Percentiles rank a stretch among this genome's conserved stretches.
These are phyloP conservation scores for Colletotrichum agaves DNA, from an alignment of 2,329 filamentous ascomycete genomes.

Conservation along the genomic window DNA sequence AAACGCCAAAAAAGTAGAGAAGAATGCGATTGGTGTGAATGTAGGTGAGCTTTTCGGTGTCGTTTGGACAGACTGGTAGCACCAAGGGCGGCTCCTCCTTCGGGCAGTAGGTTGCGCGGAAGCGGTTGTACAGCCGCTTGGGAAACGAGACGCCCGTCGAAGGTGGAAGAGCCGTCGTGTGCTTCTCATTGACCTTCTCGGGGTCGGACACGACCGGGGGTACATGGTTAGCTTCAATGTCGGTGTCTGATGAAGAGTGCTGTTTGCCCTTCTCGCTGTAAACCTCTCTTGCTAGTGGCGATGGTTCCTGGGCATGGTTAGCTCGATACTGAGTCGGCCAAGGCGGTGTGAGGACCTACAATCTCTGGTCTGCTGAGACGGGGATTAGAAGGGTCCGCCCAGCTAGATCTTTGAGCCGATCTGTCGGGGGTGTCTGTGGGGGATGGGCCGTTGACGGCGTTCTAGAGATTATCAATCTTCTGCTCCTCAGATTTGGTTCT, in stretches of 20 bases:
- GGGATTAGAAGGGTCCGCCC: slow-evolving; percentile 18
- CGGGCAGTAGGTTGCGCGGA: slow-evolving; percentile 48
- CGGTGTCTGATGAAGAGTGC: slow-evolving; percentile 28
- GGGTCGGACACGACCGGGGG: slow-evolving; percentile 27
- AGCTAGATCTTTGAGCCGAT: slow-evolving; percentile 29
- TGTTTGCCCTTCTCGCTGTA: slow-evolving; percentile 31
- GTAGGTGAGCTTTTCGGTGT: slow-evolving; percentile 53
- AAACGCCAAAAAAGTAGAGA: slow-evolving; percentile 52
- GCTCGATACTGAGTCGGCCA: neutral
- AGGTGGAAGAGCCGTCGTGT: slow-evolving; percentile 22
- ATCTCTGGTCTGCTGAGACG: slow-evolving; percentile 37
- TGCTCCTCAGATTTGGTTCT: neutral
- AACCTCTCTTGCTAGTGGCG: slow-evolving; percentile 33
- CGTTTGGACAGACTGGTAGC: slow-evolving; percentile 50
- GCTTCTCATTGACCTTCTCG: slow-evolving; percentile 33
- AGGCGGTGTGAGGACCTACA: neutral
- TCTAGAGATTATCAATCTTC: slow-evolving; percentile 20
- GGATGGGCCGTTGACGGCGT: slow-evolving; percentile 17
- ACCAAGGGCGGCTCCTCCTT: slow-evolving; percentile 47
- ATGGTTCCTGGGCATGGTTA: slow-evolving; percentile 25
- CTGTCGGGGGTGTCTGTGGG: slow-evolving; percentile 3
- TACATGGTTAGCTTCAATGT: slow-evolving; percentile 27
- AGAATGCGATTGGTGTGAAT: slow-evolving; percentile 52
- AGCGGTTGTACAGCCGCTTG: slow-evolving; percentile 41
- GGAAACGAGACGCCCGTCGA: slow-evolving; percentile 31